phyloP scores from a whole-genome alignment of 2,329 filamentous ascomycete genomes.

The Davidsoniella eucalypti region DNA sequence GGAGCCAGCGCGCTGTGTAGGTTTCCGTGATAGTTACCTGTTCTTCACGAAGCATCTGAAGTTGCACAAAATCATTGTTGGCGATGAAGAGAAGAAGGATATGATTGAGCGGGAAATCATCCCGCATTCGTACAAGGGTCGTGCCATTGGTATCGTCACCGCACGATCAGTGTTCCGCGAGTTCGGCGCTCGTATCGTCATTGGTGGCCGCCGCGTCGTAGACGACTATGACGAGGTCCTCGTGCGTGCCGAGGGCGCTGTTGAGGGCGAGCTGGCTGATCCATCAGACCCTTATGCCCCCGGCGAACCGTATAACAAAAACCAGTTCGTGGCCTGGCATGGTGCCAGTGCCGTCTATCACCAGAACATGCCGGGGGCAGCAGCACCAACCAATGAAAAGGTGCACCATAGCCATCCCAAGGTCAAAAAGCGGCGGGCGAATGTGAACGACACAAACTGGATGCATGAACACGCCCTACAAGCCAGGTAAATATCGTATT shows the following conservation, averaged over 20 bases:
- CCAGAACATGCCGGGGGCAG: conserved; percentile 60
- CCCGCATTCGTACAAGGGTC: conserved; percentile 95
- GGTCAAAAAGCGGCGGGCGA: conserved; percentile 67
- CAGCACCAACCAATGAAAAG: conserved; percentile 35
- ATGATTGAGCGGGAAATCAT: conserved; percentile 92
- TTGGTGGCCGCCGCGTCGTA: conserved; percentile 68
- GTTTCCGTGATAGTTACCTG: conserved; percentile 93
- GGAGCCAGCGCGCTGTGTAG: conserved; percentile 88
- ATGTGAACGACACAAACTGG: conserved; percentile 90
- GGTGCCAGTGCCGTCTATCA: conserved; percentile 94
- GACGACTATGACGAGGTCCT: conserved; percentile 81
- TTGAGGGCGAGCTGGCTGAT: conserved; percentile 83
- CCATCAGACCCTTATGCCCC: conserved; percentile 59
- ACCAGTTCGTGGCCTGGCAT: conserved; percentile 97
- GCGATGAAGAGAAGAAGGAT: conserved; percentile 92
- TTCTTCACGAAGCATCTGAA: conserved; percentile 98
- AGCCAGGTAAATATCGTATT: conserved; percentile 47
- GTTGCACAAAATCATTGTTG: conserved; percentile 95
- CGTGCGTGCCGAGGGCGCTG: conserved; percentile 57
- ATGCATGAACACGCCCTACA: conserved; percentile 87
- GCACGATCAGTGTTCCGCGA: conserved; percentile 93
- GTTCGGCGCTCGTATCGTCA: conserved; percentile 85
- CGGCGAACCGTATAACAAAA: conserved; percentile 89
- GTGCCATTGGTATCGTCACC: conserved; percentile 91
- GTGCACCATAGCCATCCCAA: conserved; percentile 47